Evolutionary conservation across 192 early-diverging fungal species (phyloP).

Genomic region (Pilobolus umbonatus): DNA sequence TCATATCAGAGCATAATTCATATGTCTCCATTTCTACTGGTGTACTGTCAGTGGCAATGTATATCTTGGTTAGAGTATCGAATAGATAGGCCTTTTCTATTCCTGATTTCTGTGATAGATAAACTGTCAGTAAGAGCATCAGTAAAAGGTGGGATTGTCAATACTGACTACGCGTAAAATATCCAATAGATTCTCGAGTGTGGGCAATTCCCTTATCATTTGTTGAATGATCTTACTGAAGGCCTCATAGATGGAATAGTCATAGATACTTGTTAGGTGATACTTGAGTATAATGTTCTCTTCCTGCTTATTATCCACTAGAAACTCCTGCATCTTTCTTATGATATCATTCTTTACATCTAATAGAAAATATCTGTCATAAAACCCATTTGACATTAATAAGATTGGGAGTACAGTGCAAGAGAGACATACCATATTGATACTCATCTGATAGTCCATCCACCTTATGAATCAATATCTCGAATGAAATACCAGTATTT

Average conservation of each 20-base stretch:
- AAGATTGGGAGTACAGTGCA: neutral
- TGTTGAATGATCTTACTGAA: conserved; percentile 92
- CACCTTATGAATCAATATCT: conserved; percentile 96
- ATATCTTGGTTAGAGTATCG: conserved; percentile 84
- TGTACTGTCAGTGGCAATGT: conserved; percentile 91
- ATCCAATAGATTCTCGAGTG: conserved; percentile 87
- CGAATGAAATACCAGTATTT: conserved; percentile 83
- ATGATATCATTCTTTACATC: conserved; percentile 2
- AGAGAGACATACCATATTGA: conserved; percentile 67
- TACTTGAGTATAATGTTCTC: conserved; percentile 78
- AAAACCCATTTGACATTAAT: neutral
- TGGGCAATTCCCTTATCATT: conserved; percentile 77
- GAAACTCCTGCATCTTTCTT: neutral
- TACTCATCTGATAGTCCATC: conserved; percentile 94
- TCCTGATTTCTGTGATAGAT: conserved; percentile 66
- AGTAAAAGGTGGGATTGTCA: neutral
- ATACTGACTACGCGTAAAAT: conserved; percentile 82
- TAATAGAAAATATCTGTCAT: neutral
- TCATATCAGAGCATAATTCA: conserved; percentile 92
- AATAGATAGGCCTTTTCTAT: conserved; percentile 97
- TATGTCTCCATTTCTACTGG: conserved; percentile 87
- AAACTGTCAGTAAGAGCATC: neutral
- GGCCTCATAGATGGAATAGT: conserved; percentile 92
- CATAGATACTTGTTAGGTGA: conserved; percentile 91
- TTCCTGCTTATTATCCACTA: conserved; percentile 55